Base-by-base conservation (phyloP, 345 rosid genomes). In the Heritiera littoralis region DNA sequence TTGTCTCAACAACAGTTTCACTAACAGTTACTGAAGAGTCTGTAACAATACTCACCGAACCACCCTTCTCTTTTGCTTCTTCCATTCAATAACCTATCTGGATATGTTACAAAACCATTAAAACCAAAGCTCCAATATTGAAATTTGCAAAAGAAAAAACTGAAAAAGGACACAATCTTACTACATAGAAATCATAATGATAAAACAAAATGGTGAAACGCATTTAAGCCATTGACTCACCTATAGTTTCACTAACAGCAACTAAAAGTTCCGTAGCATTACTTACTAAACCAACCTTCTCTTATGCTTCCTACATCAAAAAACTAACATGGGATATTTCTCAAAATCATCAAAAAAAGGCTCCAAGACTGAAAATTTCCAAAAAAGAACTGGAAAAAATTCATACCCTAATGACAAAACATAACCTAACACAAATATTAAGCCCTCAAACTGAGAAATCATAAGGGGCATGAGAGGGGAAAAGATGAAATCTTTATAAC, bases 21-120 rank as follows among this genome's bases (percentile, higher is more conserved):
- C 65, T 13, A 35, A 51, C 63, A 51, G 41, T n/a, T 59, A 54
- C 35, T 3, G 74, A 6, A 12, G 73, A 77, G 30, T 51, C 80
- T 14, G 40, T 38, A 35, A 7, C 55, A 54, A 38, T 55, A 49
- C 73, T 40, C 58, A 8, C 23, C 7, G 71, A 65, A 71, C 30
- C 78, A 38, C 51, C 75, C 80, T 76, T 59, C 65, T 59, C 85
- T n/a, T 74, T 49, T n/a, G 30, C 61, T 64, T 85, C 89, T n/a
- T 80, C 89, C 89, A 87, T 87, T 78, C 51, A 75, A 81, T 30
- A 48, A 55, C 14, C 15, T 76, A 58, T 58, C 86, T 79, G 79
- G 80, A 69, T 75, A 68, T 28, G 32, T 61, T 65, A 51, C 82
- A 83, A 78, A 46, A 71, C 51, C 73, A 48, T 52, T 30, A 65